phyloP scores from a whole-genome alignment of 2,329 filamentous ascomycete genomes.

The Tolypocladium nubicola region DNA sequence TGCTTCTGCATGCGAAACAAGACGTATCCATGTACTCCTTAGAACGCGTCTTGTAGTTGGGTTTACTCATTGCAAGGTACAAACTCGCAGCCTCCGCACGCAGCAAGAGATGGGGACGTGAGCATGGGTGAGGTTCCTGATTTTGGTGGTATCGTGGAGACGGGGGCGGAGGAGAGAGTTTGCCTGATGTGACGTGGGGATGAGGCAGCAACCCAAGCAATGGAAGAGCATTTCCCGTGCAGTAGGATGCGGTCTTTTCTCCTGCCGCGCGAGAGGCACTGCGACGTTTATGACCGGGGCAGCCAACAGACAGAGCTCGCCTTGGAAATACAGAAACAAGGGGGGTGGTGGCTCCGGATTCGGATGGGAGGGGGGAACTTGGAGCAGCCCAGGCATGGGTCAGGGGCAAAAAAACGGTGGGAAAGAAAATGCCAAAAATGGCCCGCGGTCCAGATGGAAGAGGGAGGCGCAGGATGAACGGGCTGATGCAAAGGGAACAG shows the following conservation, averaged over 20 bases:
- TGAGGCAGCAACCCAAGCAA: neutral
- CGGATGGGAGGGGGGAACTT: neutral
- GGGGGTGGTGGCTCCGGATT: neutral
- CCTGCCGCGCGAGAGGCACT: neutral
- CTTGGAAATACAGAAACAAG: neutral
- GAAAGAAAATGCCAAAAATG: neutral
- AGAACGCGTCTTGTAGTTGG: neutral
- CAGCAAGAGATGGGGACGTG: neutral
- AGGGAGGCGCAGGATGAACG: neutral
- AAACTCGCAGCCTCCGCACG: neutral
- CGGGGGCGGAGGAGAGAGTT: neutral
- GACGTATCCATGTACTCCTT: neutral
- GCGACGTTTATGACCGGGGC: neutral
- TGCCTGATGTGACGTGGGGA: constrained; percentile 1
- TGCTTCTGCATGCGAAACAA: neutral
- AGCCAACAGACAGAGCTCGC: neutral
- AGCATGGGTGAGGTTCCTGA: neutral
- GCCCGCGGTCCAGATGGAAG: neutral
- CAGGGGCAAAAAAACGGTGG: neutral
- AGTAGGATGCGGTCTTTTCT: neutral
- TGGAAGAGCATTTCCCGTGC: neutral
- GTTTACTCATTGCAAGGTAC: neutral
- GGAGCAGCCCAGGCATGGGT: neutral
- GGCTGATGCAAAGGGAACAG: neutral
- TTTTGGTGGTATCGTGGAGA: neutral